A percentile compares a stretch with the other conserved stretches of the same genome.
Evolutionary conservation across 2,329 filamentous ascomycete genomes (phyloP).

Genomic region (Fusarium algeriense): DNA sequence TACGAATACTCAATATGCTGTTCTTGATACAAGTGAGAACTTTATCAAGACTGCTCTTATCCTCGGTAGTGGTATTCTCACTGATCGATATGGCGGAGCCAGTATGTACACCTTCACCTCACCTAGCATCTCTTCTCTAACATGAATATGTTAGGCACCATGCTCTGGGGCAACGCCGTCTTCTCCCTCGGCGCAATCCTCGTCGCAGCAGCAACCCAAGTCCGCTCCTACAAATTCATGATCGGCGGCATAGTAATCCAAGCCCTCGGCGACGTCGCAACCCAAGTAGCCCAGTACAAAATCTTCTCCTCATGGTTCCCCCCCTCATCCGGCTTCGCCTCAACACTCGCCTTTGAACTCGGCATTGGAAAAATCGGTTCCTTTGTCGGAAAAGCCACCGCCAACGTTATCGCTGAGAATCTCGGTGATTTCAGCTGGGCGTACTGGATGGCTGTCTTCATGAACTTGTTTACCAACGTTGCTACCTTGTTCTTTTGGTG

Average conservation of each 20-base stretch:
- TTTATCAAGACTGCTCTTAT: conserved; percentile 72
- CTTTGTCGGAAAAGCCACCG: conserved; percentile 70
- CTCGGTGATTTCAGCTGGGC: conserved; percentile 72
- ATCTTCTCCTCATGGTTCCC: conserved; percentile 75
- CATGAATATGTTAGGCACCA: conserved; percentile 54
- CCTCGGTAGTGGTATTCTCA: conserved; percentile 65
- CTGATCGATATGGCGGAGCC: conserved; percentile 70
- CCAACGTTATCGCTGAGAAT: conserved; percentile 68
- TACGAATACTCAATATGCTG: conserved; percentile 69
- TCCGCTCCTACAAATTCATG: conserved; percentile 71
- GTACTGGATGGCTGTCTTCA: conserved; percentile 72
- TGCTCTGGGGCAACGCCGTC: conserved; percentile 72
- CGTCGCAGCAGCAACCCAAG: conserved; percentile 67
- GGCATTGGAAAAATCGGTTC: conserved; percentile 71
- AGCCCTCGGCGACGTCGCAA: conserved; percentile 72
- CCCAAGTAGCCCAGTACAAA: conserved; percentile 74
- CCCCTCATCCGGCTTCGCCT: conserved; percentile 71
- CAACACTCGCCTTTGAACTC: conserved; percentile 70
- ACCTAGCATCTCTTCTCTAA: too few relatives aligned
- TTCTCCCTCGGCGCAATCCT: conserved; percentile 70
- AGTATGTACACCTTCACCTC: conserved; percentile 48
- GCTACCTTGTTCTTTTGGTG: conserved; percentile 66
- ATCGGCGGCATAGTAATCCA: conserved; percentile 67
- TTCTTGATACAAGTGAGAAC: conserved; percentile 70
- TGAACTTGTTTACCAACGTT: conserved; percentile 73